Evolutionary conservation across 1,139 yeast species (phyloP).

Genomic region (Pichia sp.): DNA sequence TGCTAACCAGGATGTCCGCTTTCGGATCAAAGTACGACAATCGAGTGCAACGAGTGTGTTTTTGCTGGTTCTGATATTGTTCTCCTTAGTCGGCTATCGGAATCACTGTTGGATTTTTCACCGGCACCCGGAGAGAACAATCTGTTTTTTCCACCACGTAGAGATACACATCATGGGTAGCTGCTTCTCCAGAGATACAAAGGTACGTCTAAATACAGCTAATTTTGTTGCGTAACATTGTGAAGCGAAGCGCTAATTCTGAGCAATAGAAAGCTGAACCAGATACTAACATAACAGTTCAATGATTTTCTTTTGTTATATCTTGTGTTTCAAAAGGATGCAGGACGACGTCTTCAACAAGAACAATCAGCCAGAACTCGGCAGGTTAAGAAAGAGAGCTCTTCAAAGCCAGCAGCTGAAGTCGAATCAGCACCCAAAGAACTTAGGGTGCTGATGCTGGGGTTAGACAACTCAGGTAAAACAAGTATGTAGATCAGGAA

Average conservation of each 20-base stretch:
- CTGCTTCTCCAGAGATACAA: not conserved
- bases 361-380: not conserved
- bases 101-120: not conserved
- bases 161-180: not conserved
- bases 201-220: not conserved
- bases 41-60: not conserved
- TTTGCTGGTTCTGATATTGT: not conserved
- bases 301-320: not conserved
- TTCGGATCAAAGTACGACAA: not conserved
- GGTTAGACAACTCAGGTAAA: constrained; percentile 89
- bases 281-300: not conserved
- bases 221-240: too few relatives aligned
- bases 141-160: not conserved
- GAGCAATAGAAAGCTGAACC: too few relatives aligned
- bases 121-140: not conserved
- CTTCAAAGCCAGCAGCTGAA: not conserved
- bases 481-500: constrained; percentile 62
- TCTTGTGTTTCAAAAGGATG: not conserved
- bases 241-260: too few relatives aligned
- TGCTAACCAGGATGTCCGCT: not conserved
- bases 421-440: constrained; percentile 31
- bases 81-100: not conserved
- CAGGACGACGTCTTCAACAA: not conserved
- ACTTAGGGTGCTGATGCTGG: constrained; percentile 80
- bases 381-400: not conserved